Percentiles rank a stretch among this genome's conserved stretches.
These are phyloP conservation scores for Fusarium keratoplasticum DNA, from an alignment of 2,329 filamentous ascomycete genomes.

Conservation along the genomic window DNA sequence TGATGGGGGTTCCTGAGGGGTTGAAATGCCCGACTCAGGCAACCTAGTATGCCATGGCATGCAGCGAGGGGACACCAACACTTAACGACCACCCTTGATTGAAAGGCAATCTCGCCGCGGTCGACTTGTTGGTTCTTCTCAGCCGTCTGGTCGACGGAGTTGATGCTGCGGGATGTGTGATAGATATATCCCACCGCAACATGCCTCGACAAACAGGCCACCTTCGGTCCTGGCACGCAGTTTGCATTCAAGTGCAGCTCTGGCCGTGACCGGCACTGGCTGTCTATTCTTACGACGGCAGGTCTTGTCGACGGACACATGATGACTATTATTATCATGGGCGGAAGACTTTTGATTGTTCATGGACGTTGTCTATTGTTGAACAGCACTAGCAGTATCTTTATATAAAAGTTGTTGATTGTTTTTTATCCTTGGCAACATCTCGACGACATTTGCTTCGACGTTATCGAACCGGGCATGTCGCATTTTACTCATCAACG, in stretches of 20 bases:
- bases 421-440: slow-evolving; percentile 16
- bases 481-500: background rate
- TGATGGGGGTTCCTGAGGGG: slow-evolving; percentile 9
- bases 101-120: slow-evolving; percentile 37
- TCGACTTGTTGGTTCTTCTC: slow-evolving; percentile 35
- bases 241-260: background rate
- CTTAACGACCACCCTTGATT: slow-evolving; percentile 38
- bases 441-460: slow-evolving; percentile 2
- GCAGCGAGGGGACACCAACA: slow-evolving; percentile 25
- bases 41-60: slow-evolving; percentile 12
- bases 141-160: background rate
- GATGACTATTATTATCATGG: slow-evolving; percentile 15
- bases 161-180: slow-evolving; percentile 30
- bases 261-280: background rate
- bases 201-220: slow-evolving; percentile 21
- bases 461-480: background rate
- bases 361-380: slow-evolving; percentile 11
- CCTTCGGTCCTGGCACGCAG: background rate
- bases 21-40: slow-evolving; percentile 4
- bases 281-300: slow-evolving; percentile 7
- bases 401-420: slow-evolving; percentile 30
- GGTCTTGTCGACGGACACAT: slow-evolving; percentile 25
- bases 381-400: slow-evolving; percentile 20
- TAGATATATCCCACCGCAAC: slow-evolving; percentile 43
- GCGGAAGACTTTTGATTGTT: slow-evolving; percentile 15